These are phyloP conservation scores for Petunia hybrid DNA, from an alignment of 305 asterid genomes.

Conservation along the genomic window DNA sequence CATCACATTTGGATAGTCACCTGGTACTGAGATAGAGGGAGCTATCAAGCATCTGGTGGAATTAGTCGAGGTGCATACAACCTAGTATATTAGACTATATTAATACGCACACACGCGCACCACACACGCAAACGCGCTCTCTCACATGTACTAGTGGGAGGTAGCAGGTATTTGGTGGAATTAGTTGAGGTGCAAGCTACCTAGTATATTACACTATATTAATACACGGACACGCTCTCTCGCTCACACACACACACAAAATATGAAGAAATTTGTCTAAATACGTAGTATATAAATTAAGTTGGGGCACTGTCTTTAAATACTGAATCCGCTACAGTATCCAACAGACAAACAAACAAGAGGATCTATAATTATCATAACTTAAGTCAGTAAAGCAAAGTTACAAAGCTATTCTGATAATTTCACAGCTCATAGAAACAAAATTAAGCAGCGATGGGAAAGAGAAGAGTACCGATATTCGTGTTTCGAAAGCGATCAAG, in stretches of 20 bases:
- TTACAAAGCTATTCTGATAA: neutral
- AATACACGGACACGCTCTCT: no score
- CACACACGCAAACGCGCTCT: no score
- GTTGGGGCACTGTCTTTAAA: conserved; percentile 16
- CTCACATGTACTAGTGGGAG: no score
- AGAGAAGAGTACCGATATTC: conserved; percentile 64
- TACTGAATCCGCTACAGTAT: neutral
- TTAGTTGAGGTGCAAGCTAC: no score
- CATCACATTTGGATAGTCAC: neutral
- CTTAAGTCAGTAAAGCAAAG: neutral
- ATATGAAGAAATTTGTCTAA: neutral
- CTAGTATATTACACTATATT: no score
- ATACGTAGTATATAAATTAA: neutral
- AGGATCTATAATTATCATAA: neutral
- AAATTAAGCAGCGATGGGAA: neutral
- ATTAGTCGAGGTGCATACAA: no score
- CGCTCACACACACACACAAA: neutral
- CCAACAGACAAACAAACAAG: conserved; percentile 9
- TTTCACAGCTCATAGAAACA: neutral
- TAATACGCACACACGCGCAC: no score
- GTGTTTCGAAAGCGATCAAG: conserved; percentile 67
- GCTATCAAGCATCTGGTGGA: no score
- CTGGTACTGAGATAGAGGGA: no score
- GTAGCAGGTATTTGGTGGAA: no score
- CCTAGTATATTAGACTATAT: no score